A percentile compares a stretch with the other conserved stretches of the same genome.
phyloP scores from a whole-genome alignment of 1,284 basidiomycete species.

The Austroboletus niveus region DNA sequence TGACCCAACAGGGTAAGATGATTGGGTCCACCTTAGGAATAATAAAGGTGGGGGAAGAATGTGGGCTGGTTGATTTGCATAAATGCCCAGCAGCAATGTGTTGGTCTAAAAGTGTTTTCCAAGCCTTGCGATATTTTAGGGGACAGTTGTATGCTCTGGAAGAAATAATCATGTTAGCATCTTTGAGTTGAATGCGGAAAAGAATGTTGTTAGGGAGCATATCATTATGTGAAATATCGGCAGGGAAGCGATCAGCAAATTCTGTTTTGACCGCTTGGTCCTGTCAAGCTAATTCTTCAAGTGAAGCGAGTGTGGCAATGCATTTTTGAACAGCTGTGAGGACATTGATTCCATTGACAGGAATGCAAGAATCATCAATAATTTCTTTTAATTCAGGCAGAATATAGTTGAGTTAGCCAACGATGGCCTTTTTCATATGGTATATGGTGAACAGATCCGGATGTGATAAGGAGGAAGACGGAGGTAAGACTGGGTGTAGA shows the following conservation, averaged over 20 bases:
- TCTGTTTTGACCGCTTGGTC: background rate
- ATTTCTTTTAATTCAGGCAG: no score
- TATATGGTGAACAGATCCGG: no score
- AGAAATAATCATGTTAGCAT: conserved; percentile 17
- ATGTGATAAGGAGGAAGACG: no score
- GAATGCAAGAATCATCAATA: no score
- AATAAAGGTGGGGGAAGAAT: conserved; percentile 7
- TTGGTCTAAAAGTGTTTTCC: conserved; percentile 27
- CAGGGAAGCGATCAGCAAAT: background rate
- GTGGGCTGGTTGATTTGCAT: background rate
- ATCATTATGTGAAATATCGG: background rate
- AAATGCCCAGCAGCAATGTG: conserved; percentile 30
- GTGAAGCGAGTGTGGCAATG: background rate
- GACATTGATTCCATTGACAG: no score
- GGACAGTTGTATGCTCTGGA: conserved; percentile 24
- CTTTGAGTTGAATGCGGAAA: conserved; percentile 17
- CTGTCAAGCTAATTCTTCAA: background rate
- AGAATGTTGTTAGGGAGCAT: background rate
- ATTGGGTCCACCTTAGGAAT: conserved; percentile 10
- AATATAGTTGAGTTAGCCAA: background rate
- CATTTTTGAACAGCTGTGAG: no score
- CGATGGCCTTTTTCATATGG: background rate
- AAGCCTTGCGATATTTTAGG: conserved; percentile 27
- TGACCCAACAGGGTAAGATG: conserved; percentile 11
- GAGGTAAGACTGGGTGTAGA: background rate